Conservation (phyloP, 768 basidiomycete species). For the Leccinum uliginosum region DNA sequence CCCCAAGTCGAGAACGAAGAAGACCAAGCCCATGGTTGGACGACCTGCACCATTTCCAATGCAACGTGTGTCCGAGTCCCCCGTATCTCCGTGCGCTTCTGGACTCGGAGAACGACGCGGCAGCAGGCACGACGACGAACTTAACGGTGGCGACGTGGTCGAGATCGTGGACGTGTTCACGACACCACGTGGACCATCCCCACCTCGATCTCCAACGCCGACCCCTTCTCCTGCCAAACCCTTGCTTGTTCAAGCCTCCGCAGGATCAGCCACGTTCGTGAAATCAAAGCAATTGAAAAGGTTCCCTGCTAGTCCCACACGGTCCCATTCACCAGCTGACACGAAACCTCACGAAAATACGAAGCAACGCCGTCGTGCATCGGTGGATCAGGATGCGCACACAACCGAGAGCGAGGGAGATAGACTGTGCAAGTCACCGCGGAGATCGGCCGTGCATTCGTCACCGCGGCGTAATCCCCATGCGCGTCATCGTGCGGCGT, state of each 20-base stretch:
- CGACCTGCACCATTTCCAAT: conserved; percentile 26
- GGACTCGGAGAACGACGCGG: neutral
- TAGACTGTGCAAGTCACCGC: conserved; percentile 20
- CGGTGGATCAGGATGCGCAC: conserved; percentile 1
- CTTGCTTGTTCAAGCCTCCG: neutral
- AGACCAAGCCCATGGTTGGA: neutral
- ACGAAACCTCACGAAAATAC: neutral
- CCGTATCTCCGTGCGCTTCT: neutral
- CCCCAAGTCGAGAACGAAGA: neutral
- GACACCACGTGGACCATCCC: conserved; percentile 17
- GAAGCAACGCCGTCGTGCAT: conserved; percentile 3
- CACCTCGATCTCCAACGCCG: conserved; percentile 19
- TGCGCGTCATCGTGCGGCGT: conserved; percentile 1
- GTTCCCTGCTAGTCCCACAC: conserved; percentile 15
- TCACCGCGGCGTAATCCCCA: conserved; percentile 18
- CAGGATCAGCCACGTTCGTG: neutral
- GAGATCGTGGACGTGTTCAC: conserved; percentile 21
- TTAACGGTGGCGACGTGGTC: neutral
- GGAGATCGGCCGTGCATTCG: conserved; percentile 22
- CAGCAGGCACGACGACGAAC: neutral
- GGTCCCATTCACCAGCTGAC: neutral
- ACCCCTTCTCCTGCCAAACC: conserved; percentile 12
- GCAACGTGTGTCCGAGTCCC: conserved; percentile 7
- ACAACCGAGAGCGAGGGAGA: conserved; percentile 5
- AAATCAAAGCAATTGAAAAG: neutral